These are phyloP conservation scores for Penicillium paneum DNA, from an alignment of 2,329 filamentous ascomycete species.

Conservation along the genomic window DNA sequence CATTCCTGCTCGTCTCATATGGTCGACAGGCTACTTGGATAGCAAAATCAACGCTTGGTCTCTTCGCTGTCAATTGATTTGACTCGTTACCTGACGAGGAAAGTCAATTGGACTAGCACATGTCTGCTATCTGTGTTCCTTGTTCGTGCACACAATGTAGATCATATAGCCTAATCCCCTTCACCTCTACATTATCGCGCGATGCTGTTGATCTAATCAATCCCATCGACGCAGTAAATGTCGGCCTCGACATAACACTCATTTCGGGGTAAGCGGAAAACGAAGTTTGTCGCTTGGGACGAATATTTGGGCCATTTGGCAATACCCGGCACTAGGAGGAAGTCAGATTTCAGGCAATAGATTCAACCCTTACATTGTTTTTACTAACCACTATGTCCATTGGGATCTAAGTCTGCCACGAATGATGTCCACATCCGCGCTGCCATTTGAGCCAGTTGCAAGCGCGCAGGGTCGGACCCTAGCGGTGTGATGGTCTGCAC, in stretches of 20 bases:
- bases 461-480: constrained; percentile 23
- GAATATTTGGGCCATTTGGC: constrained; percentile 26
- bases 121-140: background rate
- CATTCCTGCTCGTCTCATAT: background rate
- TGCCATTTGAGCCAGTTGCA: constrained; percentile 28
- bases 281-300: constrained; percentile 22
- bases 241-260: constrained; percentile 29
- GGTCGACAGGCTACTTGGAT: background rate
- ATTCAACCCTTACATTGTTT: background rate
- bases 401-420: constrained; percentile 28
- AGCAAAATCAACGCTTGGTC: background rate
- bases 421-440: constrained; percentile 36
- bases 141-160: background rate
- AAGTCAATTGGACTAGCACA: constrained; percentile 1
- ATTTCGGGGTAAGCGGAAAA: constrained; percentile 27
- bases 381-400: constrained; percentile 27
- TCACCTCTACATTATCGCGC: constrained; percentile 12
- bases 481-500: constrained; percentile 28
- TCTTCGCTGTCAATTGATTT: background rate
- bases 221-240: constrained; percentile 26
- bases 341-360: background rate
- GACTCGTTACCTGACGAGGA: background rate
- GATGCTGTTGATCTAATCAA: constrained; percentile 29
- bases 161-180: background rate
- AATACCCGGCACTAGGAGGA: constrained; percentile 18